Percentiles rank a stretch among this genome's conserved stretches.
Conservation (phyloP, 768 basidiomycete species). For the Lentinula edodes region DNA sequence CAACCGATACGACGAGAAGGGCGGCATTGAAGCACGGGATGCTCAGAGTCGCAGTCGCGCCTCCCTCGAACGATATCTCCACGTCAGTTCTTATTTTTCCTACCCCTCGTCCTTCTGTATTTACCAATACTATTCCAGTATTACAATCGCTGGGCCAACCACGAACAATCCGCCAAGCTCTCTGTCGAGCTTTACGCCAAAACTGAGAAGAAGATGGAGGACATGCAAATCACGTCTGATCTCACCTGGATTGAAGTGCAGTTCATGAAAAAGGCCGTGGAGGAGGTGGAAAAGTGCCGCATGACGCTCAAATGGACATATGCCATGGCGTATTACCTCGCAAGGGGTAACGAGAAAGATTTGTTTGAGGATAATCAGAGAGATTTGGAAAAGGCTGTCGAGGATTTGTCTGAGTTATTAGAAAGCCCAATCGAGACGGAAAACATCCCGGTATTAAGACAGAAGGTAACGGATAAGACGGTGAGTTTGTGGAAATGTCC, state of each 20-base stretch:
- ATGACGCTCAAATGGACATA: constrained; percentile 99
- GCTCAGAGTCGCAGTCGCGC: constrained; percentile 87
- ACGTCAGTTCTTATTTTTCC: constrained; percentile 48
- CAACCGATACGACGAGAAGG: constrained; percentile 94
- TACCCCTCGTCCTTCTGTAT: not conserved
- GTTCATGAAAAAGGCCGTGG: constrained; percentile 98
- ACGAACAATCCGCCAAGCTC: constrained; percentile 98
- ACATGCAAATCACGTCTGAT: constrained; percentile 90
- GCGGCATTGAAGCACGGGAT: constrained; percentile 82
- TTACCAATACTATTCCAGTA: constrained; percentile 51
- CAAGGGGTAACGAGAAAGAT: constrained; percentile 86
- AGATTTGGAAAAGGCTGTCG: constrained; percentile 92
- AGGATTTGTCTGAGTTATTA: constrained; percentile 88
- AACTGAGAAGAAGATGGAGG: constrained; percentile 99
- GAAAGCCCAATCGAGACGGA: constrained; percentile 90
- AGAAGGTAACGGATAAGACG: constrained; percentile 95
- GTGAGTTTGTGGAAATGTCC: constrained; percentile 34
- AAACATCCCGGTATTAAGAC: constrained; percentile 71
- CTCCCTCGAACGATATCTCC: constrained; percentile 91
- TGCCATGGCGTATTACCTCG: constrained; percentile 97
- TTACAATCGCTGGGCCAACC: constrained; percentile 99
- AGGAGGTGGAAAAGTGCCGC: constrained; percentile 83
- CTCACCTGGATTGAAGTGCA: constrained; percentile 97
- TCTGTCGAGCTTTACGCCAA: constrained; percentile 88
- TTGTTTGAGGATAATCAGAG: constrained; percentile 97